Evolutionary conservation across 306 rosid genomes (phyloP).

Genomic region (Vicia sativa): DNA sequence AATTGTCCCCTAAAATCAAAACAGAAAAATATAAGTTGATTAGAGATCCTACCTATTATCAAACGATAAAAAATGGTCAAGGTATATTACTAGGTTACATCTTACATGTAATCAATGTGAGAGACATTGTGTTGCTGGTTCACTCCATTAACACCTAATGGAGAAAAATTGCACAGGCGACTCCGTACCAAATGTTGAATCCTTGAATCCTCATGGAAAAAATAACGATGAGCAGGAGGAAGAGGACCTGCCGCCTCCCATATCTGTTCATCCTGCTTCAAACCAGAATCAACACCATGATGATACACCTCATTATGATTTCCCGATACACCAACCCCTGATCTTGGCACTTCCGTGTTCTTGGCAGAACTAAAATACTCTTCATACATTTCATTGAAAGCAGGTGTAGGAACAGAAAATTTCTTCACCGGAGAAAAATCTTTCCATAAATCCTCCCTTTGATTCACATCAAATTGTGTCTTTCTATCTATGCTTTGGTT

Average conservation of each 20-base stretch:
- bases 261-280: slow-evolving; percentile 45
- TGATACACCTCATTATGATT: slow-evolving; percentile 23
- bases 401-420: slow-evolving; percentile 73
- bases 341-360: slow-evolving; percentile 37
- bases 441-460: slow-evolving; percentile 64
- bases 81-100: slow-evolving; percentile 43
- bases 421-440: slow-evolving; percentile 58
- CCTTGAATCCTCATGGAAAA: slow-evolving; percentile 71
- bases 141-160: slow-evolving; percentile 57
- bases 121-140: slow-evolving; percentile 56
- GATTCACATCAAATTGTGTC: slow-evolving; percentile 19
- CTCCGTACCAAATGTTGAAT: slow-evolving; percentile 60
- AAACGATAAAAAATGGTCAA: slow-evolving; percentile 16
- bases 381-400: slow-evolving; percentile 70
- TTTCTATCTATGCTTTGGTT: slow-evolving; percentile 29
- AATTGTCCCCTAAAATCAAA: slow-evolving; percentile 81
- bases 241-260: slow-evolving; percentile 49
- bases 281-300: slow-evolving; percentile 33
- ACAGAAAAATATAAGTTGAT: background rate
- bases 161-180: slow-evolving; percentile 64
- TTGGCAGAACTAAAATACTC: slow-evolving; percentile 60
- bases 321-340: slow-evolving; percentile 24
- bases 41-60: background rate
- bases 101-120: slow-evolving; percentile 87
- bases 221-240: slow-evolving; percentile 76